These are phyloP conservation scores for Saccharomyces hybrid DNA, from an alignment of 1,139 yeast species.

Conservation along the genomic window DNA sequence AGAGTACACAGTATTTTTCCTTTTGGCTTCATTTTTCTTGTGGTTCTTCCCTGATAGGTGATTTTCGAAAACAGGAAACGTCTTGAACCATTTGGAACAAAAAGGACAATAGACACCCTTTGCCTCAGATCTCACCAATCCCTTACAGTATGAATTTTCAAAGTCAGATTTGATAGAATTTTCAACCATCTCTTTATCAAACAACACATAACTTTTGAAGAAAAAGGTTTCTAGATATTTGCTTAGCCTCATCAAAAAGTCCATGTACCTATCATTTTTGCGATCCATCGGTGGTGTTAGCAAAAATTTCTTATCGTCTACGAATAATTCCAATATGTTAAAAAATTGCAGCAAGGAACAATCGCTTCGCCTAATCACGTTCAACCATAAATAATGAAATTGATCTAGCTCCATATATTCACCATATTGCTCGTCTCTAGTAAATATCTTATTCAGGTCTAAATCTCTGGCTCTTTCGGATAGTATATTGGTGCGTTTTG, in stretches of 20 bases:
- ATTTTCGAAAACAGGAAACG: constrained; percentile 54
- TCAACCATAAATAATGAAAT: constrained; percentile 46
- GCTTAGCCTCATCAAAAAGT: constrained; percentile 40
- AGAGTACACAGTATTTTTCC: constrained; percentile 9
- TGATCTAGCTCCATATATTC: constrained; percentile 50
- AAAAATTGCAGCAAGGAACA: constrained; percentile 49
- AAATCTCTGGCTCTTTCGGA: constrained; percentile 47
- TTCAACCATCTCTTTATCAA: constrained; percentile 35
- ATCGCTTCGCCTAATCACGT: constrained; percentile 33
- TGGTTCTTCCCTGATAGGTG: constrained; percentile 79
- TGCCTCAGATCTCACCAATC: constrained; percentile 10
- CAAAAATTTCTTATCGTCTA: constrained; percentile 23
- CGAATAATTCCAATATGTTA: constrained; percentile 34
- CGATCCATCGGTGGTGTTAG: constrained; percentile 29
- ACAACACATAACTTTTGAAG: constrained; percentile 45
- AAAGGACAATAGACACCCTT: constrained; percentile 50
- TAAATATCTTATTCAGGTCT: constrained; percentile 43
- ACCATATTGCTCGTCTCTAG: constrained; percentile 59
- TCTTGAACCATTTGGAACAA: constrained; percentile 61
- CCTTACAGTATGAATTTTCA: constrained; percentile 16
- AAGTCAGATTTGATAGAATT: constrained; percentile 34
- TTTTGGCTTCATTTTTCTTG: constrained; percentile 38
- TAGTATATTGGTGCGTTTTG: constrained; percentile 32
- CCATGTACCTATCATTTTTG: constrained; percentile 34
- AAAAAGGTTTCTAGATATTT: constrained; percentile 44